Evolutionary conservation across 768 basidiomycete species (phyloP), one percentile per base, ranked within the genome.

Genomic region (Gloeophyllum trabeum): DNA sequence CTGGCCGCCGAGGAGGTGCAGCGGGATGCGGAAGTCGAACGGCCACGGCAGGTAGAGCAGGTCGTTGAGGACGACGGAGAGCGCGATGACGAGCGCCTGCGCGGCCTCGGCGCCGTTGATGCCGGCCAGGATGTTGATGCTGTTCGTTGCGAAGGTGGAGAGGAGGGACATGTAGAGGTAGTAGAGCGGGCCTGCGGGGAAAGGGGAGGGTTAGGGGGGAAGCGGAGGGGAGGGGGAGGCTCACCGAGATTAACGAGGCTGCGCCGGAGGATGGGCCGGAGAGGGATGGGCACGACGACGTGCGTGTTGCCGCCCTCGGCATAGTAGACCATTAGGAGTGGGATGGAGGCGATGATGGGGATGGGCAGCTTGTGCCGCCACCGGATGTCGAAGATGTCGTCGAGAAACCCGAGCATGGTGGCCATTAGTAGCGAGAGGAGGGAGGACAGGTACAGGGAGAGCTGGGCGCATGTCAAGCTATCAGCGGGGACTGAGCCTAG

Each of bases 291-390:
- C 2, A 98, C 80, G 21, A 98, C 89, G 18, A 99, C 83, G 52
- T 89, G 77, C 0, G 96, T 99, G 51, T 92, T 81, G 6, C 96
- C 96, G 6, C 76, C 75, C 52, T 94, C 94, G 2, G 96, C 90
- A 59, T 87, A 94, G 61, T 98, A 99, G 6, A 97, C 94, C 66
- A 98, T 82, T 20, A 99, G 69, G 16, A 98, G 73, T 2, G 96
- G 96, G 13, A 99, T 86, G 18, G 88, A 87, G 0, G 91, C 94
- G 47, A 99, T 86, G 55, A 99, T 76, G 0, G 96, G 96, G 42
- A 99, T 93, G 0, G 96, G 96, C 10, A 99, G 64, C 59, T 99
- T 99, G 62, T 98, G 91, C 44, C 96, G 66, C 96, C 96, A 99
- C 14, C 96, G 80, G 50, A 99, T 97, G 58, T 99, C 96, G 51